Percentiles rank a stretch among this genome's conserved stretches.
These are phyloP conservation scores for Exobasidium cylindrosporum DNA, from an alignment of 1,284 basidiomycete species.

Conservation along the genomic window DNA sequence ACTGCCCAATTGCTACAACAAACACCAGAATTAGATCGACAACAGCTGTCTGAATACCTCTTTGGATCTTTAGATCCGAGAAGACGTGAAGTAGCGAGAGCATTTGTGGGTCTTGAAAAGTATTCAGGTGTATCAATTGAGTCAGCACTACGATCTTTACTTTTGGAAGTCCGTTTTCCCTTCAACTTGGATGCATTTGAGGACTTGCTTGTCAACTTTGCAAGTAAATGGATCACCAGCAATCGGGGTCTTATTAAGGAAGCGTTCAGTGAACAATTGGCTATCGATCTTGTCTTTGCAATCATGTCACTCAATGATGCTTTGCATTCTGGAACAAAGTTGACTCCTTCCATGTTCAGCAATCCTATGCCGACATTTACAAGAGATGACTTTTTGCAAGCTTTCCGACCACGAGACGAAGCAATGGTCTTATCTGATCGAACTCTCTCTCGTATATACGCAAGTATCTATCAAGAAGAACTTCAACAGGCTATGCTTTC, in stretches of 20 bases:
- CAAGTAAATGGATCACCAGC: slow-evolving; percentile 81
- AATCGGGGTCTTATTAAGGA: slow-evolving; percentile 60
- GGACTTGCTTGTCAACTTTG: slow-evolving; percentile 66
- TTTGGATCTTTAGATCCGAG: slow-evolving; percentile 56
- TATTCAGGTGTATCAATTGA: slow-evolving; percentile 80
- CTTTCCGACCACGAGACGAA: slow-evolving; percentile 41
- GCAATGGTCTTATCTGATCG: slow-evolving; percentile 36
- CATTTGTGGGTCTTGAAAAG: slow-evolving; percentile 82
- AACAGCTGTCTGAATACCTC: slow-evolving; percentile 78
- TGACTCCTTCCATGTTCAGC: slow-evolving; percentile 34
- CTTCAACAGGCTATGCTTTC: slow-evolving; percentile 34
- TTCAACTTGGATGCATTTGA: slow-evolving; percentile 72
- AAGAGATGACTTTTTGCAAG: slow-evolving; percentile 32
- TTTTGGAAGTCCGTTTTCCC: slow-evolving; percentile 70
- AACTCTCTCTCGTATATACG: slow-evolving; percentile 43
- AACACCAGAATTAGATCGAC: slow-evolving; percentile 76
- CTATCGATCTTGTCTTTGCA: slow-evolving; percentile 67
- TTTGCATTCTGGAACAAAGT: slow-evolving; percentile 31
- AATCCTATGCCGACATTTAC: slow-evolving; percentile 23
- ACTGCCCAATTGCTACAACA: slow-evolving; percentile 80
- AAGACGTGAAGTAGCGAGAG: slow-evolving; percentile 72
- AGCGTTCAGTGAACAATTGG: slow-evolving; percentile 54
- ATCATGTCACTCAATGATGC: slow-evolving; percentile 77
- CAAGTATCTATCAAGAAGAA: slow-evolving; percentile 35
- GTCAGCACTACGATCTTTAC: slow-evolving; percentile 79